Percentiles rank a stretch among this genome's conserved stretches.
These are phyloP conservation scores for Paraphaeosphaeria minitans DNA, from an alignment of 2,329 filamentous ascomycete genomes.

Conservation along the genomic window DNA sequence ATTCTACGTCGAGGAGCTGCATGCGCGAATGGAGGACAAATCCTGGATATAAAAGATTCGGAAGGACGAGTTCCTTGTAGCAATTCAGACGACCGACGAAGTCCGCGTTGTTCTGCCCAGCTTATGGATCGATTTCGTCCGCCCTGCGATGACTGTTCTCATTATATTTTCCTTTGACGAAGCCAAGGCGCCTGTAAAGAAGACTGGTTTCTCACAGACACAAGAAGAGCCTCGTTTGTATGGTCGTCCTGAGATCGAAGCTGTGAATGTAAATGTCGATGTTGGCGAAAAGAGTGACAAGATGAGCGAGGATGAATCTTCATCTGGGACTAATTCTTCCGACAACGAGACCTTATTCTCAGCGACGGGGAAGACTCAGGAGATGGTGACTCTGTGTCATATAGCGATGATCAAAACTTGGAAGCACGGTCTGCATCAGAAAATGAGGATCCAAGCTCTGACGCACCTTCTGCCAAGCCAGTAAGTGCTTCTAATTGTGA, in stretches of 20 bases:
- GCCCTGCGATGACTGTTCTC: constrained; percentile 1
- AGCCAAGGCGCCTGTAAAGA: not conserved
- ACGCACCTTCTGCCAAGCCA: constrained; percentile 8
- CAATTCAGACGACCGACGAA: not conserved
- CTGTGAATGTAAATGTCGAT: not conserved
- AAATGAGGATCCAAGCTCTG: constrained; percentile 3
- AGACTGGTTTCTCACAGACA: not conserved
- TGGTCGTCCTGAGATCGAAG: not conserved
- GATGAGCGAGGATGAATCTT: not conserved
- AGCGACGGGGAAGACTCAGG: constrained; percentile 4
- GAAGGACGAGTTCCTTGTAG: constrained; percentile 14
- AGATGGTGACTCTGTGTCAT: constrained; percentile 5
- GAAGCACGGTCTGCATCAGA: not conserved
- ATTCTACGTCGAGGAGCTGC: constrained; percentile 12
- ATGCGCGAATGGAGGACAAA: constrained; percentile 2
- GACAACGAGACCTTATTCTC: not conserved
- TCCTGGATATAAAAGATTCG: constrained; percentile 1
- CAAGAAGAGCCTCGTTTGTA: not conserved
- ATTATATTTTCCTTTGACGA: constrained; percentile 2
- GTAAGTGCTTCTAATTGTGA: not conserved
- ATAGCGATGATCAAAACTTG: too few species aligned
- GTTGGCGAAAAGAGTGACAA: not conserved
- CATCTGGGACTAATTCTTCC: not conserved
- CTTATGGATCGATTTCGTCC: constrained; percentile 10
- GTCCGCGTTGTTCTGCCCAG: constrained; percentile 10